Evolutionary conservation across 352 stramenopile genomes (phyloP).

Genomic region (Pythium insidiosum): DNA sequence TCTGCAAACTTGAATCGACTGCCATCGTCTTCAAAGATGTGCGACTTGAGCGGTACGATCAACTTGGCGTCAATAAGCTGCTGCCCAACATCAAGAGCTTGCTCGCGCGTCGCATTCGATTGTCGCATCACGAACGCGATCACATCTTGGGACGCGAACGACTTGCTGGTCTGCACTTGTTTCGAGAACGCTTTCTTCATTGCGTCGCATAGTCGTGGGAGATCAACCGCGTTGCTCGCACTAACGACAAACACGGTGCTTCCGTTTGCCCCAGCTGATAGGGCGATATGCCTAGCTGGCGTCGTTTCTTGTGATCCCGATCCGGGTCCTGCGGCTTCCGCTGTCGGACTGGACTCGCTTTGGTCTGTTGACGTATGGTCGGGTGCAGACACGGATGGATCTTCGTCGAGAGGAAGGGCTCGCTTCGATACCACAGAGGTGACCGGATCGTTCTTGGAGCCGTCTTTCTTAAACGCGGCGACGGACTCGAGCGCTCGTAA

Average conservation of each 20-base stretch:
- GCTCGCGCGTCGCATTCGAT: conserved; percentile 21
- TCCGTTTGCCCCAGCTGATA: too few relatives aligned
- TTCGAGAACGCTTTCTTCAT: conserved; percentile 68
- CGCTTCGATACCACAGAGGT: too few relatives aligned
- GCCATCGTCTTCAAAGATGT: conserved; percentile 62
- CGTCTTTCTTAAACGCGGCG: conserved; percentile 35
- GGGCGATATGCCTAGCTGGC: too few relatives aligned
- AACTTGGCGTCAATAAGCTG: conserved; percentile 63
- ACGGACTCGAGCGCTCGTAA: conserved; percentile 50
- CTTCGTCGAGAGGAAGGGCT: too few relatives aligned
- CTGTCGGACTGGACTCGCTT: too few relatives aligned
- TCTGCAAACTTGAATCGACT: conserved; percentile 64
- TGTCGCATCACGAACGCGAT: conserved; percentile 52
- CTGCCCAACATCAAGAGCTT: conserved; percentile 52
- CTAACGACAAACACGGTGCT: conserved; percentile 12
- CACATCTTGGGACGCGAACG: conserved; percentile 61
- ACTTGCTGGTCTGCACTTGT: conserved; percentile 72
- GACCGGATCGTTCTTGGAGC: conserved; percentile 16
- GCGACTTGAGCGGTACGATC: conserved; percentile 65
- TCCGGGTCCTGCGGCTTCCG: background rate
- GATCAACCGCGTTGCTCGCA: conserved; percentile 33
- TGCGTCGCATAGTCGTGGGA: conserved; percentile 50
- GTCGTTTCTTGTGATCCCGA: background rate
- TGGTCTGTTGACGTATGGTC: too few relatives aligned
- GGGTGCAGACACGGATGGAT: background rate